Evolutionary conservation across 2,329 filamentous ascomycete species (phyloP).

Genomic region (Bipolaris cookei): DNA sequence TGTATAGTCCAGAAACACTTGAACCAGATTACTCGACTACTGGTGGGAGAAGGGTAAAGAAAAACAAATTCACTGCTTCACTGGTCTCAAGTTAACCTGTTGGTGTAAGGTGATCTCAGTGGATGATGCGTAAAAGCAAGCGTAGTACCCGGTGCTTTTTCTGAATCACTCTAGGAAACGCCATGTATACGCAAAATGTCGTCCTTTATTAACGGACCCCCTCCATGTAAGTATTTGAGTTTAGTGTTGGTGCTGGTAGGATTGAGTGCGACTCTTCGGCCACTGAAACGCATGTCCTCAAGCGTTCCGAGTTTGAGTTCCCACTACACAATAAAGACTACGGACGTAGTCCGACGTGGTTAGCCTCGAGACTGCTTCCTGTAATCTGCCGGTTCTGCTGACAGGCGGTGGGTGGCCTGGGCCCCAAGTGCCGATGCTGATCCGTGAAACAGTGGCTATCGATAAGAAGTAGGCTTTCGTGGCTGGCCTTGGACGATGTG

Average conservation of each 20-base stretch:
- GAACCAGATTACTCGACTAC: neutral
- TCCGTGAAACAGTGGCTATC: slow-evolving; percentile 14
- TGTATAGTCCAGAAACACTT: neutral
- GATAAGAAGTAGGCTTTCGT: neutral
- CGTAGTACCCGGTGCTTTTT: neutral
- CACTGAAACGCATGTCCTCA: neutral
- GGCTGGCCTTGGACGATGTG: neutral
- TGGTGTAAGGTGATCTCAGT: no score
- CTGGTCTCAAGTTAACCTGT: no score
- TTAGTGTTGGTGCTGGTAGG: neutral
- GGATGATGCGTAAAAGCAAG: neutral
- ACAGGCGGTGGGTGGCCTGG: slow-evolving; percentile 9
- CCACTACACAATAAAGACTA: slow-evolving; percentile 2
- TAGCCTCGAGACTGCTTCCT: slow-evolving; percentile 18
- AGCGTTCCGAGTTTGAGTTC: slow-evolving; percentile 10
- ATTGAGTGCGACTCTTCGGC: neutral
- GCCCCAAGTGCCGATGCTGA: slow-evolving; percentile 3
- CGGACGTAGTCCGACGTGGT: slow-evolving; percentile 12
- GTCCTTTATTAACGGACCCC: no score
- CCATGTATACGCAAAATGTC: no score
- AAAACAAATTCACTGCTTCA: neutral
- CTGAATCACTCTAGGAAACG: neutral
- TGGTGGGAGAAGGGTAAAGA: neutral
- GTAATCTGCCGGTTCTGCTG: slow-evolving; percentile 18
- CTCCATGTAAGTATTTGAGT: neutral